Evolutionary conservation across 202 grass and related monocot species (phyloP).

Genomic region (Schoenoplectus triqueter): DNA sequence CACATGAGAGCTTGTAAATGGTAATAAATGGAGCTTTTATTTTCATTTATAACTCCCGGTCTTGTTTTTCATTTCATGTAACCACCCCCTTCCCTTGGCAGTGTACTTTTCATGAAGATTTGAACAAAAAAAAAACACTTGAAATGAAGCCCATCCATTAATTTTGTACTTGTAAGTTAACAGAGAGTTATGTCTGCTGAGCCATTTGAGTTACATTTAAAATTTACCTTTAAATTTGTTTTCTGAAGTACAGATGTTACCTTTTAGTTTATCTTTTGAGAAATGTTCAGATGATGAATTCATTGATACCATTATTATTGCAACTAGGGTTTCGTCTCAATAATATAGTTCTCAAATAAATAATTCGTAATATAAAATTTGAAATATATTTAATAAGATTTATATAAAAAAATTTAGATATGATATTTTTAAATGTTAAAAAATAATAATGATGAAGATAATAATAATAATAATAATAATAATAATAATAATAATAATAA

Average conservation of each 20-base stretch:
- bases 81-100: neutral
- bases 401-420: too few relatives aligned
- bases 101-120: conserved; percentile 21
- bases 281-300: neutral
- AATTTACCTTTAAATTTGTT: neutral
- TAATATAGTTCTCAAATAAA: too few relatives aligned
- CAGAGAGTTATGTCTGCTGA: neutral
- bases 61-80: conserved; percentile 9
- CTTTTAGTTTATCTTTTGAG: neutral
- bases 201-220: neutral
- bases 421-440: too few relatives aligned
- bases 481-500: too few relatives aligned
- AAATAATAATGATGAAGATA: too few relatives aligned
- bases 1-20: conserved; percentile 7
- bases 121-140: conserved; percentile 9
- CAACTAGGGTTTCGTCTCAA: too few relatives aligned
- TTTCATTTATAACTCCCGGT: neutral
- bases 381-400: too few relatives aligned
- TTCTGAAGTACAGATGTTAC: neutral
- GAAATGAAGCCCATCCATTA: neutral
- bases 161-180: conserved; percentile 22
- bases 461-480: too few relatives aligned
- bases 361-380: too few relatives aligned
- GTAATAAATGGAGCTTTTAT: neutral
- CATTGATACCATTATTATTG: neutral